Evolutionary conservation across 345 rosid genomes (phyloP).

Genomic region (Luvunga scandens): DNA sequence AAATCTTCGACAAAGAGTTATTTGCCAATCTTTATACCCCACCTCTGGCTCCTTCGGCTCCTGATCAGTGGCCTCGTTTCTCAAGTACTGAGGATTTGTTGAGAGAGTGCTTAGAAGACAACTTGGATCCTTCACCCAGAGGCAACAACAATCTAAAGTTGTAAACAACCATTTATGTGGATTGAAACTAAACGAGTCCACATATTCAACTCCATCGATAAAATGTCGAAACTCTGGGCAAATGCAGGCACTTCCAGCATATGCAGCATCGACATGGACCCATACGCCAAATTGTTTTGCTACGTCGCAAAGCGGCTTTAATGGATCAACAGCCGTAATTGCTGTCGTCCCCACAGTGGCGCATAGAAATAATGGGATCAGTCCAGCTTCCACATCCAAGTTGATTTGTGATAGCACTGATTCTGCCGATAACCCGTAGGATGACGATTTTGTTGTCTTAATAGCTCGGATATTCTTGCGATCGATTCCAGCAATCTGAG

Average conservation of each 20-base stretch:
- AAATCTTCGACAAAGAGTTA: conserved; percentile 49
- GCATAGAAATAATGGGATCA: conserved; percentile 34
- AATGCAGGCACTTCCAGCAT: too few species aligned
- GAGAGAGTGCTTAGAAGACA: conserved; percentile 38
- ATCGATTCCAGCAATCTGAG: conserved; percentile 35
- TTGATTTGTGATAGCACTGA: conserved; percentile 6
- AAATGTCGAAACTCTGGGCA: conserved; percentile 39
- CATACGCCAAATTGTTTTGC: too few species aligned
- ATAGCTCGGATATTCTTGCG: conserved; percentile 40
- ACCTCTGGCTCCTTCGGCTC: conserved; percentile 23
- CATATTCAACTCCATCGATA: conserved; percentile 44
- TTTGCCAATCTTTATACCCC: conserved; percentile 63
- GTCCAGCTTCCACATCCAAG: conserved; percentile 18
- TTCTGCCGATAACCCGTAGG: conserved; percentile 17
- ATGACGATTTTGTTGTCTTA: conserved; percentile 24
- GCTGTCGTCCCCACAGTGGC: conserved; percentile 43
- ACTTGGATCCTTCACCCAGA: conserved; percentile 7
- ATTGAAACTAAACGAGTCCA: conserved; percentile 48
- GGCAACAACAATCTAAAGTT: conserved; percentile 45
- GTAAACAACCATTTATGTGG: conserved; percentile 56
- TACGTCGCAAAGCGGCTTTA: conserved; percentile 19
- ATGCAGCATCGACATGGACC: too few species aligned
- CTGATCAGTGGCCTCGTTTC: conserved; percentile 26
- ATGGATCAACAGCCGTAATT: conserved; percentile 30
- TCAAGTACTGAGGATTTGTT: conserved; percentile 40